Evolutionary conservation across 1,139 yeast species (phyloP), one percentile per base, ranked within the genome.

Genomic region (Protomyces gravidus): DNA sequence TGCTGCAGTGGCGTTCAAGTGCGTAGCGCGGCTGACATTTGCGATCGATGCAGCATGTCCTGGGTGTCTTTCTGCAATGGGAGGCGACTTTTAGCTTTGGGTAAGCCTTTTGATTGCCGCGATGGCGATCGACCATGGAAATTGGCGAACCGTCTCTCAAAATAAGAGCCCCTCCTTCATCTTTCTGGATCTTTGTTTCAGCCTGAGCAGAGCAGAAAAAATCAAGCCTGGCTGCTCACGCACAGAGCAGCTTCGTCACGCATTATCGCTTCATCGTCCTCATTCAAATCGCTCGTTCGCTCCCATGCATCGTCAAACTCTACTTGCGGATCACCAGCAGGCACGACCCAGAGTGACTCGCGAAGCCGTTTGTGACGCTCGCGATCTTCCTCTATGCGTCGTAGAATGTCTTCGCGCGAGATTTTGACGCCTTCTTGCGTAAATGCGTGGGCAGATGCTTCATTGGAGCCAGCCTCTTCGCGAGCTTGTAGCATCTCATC

Each of bases 301-400:
- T 77, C 76, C 87, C 89, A 86, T 50, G 81, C 73, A 36, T 74
- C 71, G 30, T 78, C 73, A 67, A 87, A 86, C 68, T 87, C 95
- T 2, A 74, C 75, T 56, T 78, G 80, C 1, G 78, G 75, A 3
- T 78, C 72, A 30, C 68, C 70, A 4, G 75, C 70, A 28, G 77
- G 77, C 0, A 85, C 82, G 13, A 82, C 80, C 95, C 95, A 87
- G 33, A 84, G 74, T 25, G 77, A 79, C 68, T 89, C 96, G 66
- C 88, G 86, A 15, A 85, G 80, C 62, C 86, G 78, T 68, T 89
- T 89, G 66, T 86, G 89, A 6, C 63, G 53, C 27, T 89, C 96
- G 65, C 96, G 74, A 69, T 89, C 96, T 63, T 86, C 92, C 69
- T 89, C 95, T 82, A 89, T 86, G 62, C 96, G 75, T 42, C 80